Base-by-base conservation (phyloP, 352 stramenopile genomes). In the Phytophthora melonis region DNA sequence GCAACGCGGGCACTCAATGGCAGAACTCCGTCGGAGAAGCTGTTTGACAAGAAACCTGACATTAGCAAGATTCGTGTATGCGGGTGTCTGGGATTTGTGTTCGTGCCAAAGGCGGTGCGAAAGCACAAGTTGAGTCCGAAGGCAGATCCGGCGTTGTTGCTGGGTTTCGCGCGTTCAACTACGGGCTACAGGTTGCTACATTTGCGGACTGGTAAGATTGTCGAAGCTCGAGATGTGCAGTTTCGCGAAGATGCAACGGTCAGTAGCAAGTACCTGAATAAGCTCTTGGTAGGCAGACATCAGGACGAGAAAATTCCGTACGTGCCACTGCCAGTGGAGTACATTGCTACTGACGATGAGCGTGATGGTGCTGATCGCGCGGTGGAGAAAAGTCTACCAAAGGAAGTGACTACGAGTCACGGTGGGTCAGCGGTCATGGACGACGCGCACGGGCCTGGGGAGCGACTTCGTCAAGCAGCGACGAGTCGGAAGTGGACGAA, bases 1-100 rank as follows among this genome's bases (percentile, higher is more conserved):
- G 13, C 41, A 8, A 49, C 41, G 4, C 18, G 41, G 16, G 16
- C 41, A 21, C 41, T 19, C n/a, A 21, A 49, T 7, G 41, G 41
- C 16, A 49, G 9, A 16, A 49, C 41, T 1, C 50, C 66, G 0
- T 72, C 47, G 14, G 49, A 67, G n/a, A 72, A 67, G 4, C n/a
- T 72, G 18, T 9, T 53, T 1, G 49, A 39, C 0, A 58, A 36
- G 8, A 19, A 18, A 5, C 57, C 56, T 5, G 27, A 66, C 34
- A 36, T 66, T n/a, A 23, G 11, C 10, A 66, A 72, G 13, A 62
- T 49, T 21, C 41, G 41, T 7, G 41, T 49, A 0, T 49, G 41
- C n/a, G 41, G 41, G 7, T 49, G 3, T 7, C 36, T 71, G 21
- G 56, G 47, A 9, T 65, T 71, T 13, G 23, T 59, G 1, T 53